Percentiles rank a stretch among this genome's conserved stretches.
Conservation (phyloP, 768 basidiomycete genomes). For the Boletellus emodensis region DNA sequence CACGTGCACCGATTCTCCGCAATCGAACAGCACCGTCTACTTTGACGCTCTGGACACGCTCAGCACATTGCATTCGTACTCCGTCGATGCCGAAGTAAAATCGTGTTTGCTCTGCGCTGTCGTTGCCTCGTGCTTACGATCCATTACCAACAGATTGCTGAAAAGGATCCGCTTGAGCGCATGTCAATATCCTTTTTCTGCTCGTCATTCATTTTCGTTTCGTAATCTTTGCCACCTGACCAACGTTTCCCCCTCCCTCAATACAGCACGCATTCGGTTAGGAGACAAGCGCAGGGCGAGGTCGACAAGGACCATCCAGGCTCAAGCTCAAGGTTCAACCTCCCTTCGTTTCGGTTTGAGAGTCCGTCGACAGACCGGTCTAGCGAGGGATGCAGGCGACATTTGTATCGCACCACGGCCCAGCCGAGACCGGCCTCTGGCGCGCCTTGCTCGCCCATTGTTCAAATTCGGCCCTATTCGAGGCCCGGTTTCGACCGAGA, state of each 20-base stretch:
- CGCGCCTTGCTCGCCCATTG: neutral
- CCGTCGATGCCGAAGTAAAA: conserved; percentile 11
- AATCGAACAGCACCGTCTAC: conserved; percentile 21
- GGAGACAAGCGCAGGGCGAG: conserved; percentile 8
- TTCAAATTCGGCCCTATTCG: neutral
- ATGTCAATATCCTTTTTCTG: conserved; percentile 13
- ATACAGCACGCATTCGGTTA: conserved; percentile 6
- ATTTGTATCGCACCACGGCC: neutral
- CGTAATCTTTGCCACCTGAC: conserved; percentile 11
- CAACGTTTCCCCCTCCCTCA: neutral
- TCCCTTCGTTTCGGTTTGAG: conserved; percentile 17
- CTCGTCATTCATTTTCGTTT: conserved; percentile 3
- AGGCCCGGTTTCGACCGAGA: conserved; percentile 1
- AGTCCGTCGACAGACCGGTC: conserved; percentile 11
- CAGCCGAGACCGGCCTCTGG: conserved; percentile 4
- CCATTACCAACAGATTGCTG: conserved; percentile 5
- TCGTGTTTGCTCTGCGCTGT: neutral
- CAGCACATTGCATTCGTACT: conserved; percentile 3
- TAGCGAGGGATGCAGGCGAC: neutral
- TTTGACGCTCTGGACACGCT: conserved; percentile 22
- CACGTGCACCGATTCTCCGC: neutral
- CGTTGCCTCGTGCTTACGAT: neutral
- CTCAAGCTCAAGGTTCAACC: conserved; percentile 15
- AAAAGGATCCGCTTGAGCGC: conserved; percentile 6
- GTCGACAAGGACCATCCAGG: neutral